Conservation (phyloP, 176 grass and related monocot species). For the Tillandsia fasciculata region DNA sequence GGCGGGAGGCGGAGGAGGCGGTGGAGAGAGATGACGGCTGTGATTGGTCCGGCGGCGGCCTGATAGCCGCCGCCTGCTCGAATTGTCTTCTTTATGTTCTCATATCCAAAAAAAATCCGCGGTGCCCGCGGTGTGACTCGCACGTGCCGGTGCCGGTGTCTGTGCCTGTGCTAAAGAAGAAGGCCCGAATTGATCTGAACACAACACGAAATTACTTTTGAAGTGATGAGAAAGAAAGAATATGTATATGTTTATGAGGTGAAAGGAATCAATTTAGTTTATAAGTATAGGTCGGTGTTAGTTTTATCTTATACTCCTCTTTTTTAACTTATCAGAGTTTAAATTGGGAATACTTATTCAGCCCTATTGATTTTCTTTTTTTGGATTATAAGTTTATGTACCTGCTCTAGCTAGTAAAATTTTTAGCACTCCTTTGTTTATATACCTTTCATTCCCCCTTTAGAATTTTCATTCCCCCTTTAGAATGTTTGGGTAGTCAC, state of each 20-base stretch:
- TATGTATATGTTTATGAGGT: slow-evolving; percentile 5
- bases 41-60: slow-evolving; percentile 36
- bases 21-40: slow-evolving; percentile 57
- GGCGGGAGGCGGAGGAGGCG: slow-evolving; percentile 15
- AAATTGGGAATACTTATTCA: no score
- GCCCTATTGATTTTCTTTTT: no score
- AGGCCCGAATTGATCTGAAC: slow-evolving; percentile 58
- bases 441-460: no score
- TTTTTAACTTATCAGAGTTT: no score
- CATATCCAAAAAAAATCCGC: slow-evolving; percentile 64
- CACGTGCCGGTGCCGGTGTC: slow-evolving; percentile 42
- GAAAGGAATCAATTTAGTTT: neutral
- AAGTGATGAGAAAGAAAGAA: no score
- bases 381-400: no score
- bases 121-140: slow-evolving; percentile 73
- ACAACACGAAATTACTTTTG: slow-evolving; percentile 22
- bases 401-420: no score
- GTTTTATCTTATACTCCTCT: no score
- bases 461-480: no score
- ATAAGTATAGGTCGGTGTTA: neutral
- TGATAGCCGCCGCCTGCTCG: slow-evolving; percentile 85
- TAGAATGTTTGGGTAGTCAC: no score
- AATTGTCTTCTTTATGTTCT: slow-evolving; percentile 88
- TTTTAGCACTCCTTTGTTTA: no score
- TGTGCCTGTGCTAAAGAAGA: slow-evolving; percentile 28